Evolutionary conservation across 495 filamentous ascomycete genomes (phyloP), one percentile per base, ranked within the genome.

Genomic region (Penicillium steckii): DNA sequence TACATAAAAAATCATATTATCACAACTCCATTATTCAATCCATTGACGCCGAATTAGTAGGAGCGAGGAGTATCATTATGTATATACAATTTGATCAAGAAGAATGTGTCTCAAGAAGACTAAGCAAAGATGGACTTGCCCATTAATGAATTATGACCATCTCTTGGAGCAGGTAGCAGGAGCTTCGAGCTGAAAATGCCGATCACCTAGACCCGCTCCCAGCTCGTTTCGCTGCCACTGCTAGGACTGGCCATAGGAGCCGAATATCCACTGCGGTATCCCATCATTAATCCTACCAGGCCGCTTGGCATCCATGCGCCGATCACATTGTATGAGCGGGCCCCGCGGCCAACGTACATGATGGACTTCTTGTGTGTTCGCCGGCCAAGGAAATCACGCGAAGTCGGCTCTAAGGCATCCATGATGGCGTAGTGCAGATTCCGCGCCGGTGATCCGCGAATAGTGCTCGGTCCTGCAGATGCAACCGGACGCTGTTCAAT

Each of bases 241-340:
- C 68, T 73, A 17, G 54, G 43, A 24, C 60, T 68, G 6, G 59
- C 59, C 13, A 25, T 43, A 2, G 59, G 48, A 9, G 46, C 45
- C 0, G 38, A 13, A 50, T 60, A 48, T 19, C 65, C 81, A 44
- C 71, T 73, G 33, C 81, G 71, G 26, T 89, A 80, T 1, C 91
- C 88, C 79, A 96, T 82, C 89, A 97, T 96, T 87, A 89, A 90
- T 15, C 81, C 83, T 19, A 97, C 88, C 24, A 97, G 38, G 6
- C 85, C 81, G 15, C 79, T 74, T 8, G 94, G 94, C n/a, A 85
- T 80, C 85, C 86, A 95, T 13, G 81, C 78, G 2, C 94, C 95
- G 1, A 97, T 85, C 27, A 95, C 72, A n/a, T 86, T 86, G 68
- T 98, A 97, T 0, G 88, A 75, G 41, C 83, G 66, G 10, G 88